These are phyloP conservation scores for Purshia tridentata DNA, from an alignment of 306 rosid species.

Conservation along the genomic window DNA sequence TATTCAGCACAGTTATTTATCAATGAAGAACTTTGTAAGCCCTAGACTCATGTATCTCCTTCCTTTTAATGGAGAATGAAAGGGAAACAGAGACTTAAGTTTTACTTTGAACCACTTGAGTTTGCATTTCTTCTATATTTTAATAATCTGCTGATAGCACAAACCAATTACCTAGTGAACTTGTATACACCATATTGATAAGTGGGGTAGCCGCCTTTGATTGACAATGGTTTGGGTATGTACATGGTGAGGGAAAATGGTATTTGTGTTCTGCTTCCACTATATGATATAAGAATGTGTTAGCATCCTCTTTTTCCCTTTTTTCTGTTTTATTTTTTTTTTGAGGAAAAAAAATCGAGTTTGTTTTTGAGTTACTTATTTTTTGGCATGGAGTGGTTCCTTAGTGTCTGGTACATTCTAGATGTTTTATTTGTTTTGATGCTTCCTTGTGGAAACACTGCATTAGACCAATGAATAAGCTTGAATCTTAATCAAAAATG, in stretches of 20 bases:
- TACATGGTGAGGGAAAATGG: neutral
- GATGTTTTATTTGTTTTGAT: too few species aligned
- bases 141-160: neutral
- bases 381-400: neutral
- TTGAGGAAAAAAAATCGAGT: too few species aligned
- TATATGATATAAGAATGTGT: too few species aligned
- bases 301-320: neutral
- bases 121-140: neutral
- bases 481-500: too few species aligned
- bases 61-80: slow-evolving; percentile 25
- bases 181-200: neutral
- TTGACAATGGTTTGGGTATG: neutral
- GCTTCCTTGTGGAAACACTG: too few species aligned
- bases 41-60: slow-evolving; percentile 21
- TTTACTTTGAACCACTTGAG: neutral
- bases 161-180: neutral
- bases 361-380: too few species aligned
- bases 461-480: too few species aligned
- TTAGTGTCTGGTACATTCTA: too few species aligned
- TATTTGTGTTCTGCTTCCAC: neutral
- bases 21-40: slow-evolving; percentile 68
- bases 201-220: neutral
- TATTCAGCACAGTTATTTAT: slow-evolving; percentile 61
- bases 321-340: too few species aligned
- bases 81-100: neutral